Percentiles rank a stretch among this genome's conserved stretches.
Evolutionary conservation across 202 grass and related monocot species (phyloP).

Genomic region (Panicum hallii): DNA sequence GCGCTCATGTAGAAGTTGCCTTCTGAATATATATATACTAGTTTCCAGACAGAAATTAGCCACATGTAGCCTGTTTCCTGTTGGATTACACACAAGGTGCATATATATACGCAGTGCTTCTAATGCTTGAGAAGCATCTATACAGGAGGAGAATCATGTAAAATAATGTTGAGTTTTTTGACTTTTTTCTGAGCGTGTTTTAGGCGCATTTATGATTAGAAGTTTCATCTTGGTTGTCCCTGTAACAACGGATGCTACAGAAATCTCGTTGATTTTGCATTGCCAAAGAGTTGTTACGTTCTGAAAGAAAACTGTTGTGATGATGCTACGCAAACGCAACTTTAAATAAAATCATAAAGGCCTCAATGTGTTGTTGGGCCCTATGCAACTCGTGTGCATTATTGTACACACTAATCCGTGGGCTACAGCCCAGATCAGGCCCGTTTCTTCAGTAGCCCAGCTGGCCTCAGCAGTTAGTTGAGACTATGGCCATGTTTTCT

Average conservation of each 20-base stretch:
- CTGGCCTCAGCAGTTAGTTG: no score
- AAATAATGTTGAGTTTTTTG: neutral
- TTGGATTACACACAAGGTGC: neutral
- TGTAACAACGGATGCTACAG: neutral
- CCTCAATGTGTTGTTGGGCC: neutral
- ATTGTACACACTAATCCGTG: neutral
- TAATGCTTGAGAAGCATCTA: neutral
- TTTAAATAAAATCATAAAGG: neutral
- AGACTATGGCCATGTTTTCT: neutral
- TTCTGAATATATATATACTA: conserved; percentile 3
- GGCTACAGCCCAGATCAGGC: neutral
- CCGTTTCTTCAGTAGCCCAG: neutral
- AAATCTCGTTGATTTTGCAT: neutral
- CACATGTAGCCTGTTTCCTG: neutral
- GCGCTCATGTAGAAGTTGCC: conserved; percentile 20
- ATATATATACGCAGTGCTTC: neutral
- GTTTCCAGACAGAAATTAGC: neutral
- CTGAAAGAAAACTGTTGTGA: no score
- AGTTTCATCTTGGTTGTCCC: neutral
- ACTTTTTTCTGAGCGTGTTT: neutral
- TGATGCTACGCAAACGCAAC: neutral
- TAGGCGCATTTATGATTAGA: neutral
- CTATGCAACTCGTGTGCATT: neutral
- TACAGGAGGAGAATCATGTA: neutral
- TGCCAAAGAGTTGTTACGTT: neutral